Conservation (phyloP, 2,329 filamentous ascomycete species). For the Thielaviopsis populi region DNA sequence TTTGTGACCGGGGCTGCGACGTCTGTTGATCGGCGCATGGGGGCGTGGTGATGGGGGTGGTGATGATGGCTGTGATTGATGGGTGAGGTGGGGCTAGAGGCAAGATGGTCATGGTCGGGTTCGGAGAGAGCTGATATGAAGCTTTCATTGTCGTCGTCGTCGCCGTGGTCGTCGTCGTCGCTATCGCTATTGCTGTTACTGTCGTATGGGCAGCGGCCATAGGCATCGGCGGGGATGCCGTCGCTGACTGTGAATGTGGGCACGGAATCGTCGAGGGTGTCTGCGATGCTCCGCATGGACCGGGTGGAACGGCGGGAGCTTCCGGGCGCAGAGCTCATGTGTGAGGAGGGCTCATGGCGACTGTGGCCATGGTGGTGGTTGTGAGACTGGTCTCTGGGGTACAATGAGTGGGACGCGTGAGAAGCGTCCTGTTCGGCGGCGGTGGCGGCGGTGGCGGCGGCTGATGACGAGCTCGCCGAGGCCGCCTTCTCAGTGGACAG, state of each 20-base stretch:
- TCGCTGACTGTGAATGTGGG: neutral
- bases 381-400: neutral
- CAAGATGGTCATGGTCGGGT: conserved; percentile 2
- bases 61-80: neutral
- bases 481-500: neutral
- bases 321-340: neutral
- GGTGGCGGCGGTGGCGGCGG: neutral
- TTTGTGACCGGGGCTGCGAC: neutral
- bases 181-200: too few relatives aligned
- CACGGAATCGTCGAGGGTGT: neutral
- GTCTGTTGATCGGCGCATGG: neutral
- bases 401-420: neutral
- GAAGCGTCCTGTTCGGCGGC: neutral
- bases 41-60: neutral
- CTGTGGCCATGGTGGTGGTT: neutral
- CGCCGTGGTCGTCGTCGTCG: too few relatives aligned
- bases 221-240: neutral
- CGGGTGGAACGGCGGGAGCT: neutral
- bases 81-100: neutral
- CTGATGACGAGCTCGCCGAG: neutral
- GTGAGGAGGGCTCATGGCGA: neutral
- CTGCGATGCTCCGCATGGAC: neutral
- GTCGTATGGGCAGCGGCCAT: neutral
- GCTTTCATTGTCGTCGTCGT: conserved; percentile 9
- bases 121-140: conserved; percentile 12